phyloP scores from a whole-genome alignment of 148 eudicot species.

The Vaccinium macrocarpon region DNA sequence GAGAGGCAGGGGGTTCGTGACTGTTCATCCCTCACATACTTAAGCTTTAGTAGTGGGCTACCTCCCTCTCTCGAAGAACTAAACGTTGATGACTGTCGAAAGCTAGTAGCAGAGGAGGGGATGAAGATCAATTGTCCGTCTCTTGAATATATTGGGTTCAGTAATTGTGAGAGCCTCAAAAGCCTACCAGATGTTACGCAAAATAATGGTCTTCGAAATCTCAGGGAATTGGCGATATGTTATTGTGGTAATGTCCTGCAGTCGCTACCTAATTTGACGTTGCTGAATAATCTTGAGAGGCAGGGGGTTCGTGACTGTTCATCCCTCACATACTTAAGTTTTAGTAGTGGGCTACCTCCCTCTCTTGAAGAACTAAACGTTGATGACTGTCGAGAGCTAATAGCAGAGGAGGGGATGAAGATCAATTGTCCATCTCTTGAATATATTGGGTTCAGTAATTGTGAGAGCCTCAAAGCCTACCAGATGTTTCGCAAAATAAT shows the following conservation, averaged over 20 bases:
- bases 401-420: neutral
- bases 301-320: rapidly evolving
- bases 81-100: rapidly evolving
- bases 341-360: neutral
- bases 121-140: neutral
- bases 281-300: neutral
- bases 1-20: rapidly evolving
- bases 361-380: neutral
- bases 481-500: neutral
- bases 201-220: too few species aligned
- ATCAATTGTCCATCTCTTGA: conserved; percentile 1
- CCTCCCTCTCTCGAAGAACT: neutral
- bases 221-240: too few species aligned
- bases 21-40: neutral
- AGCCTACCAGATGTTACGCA: too few species aligned
- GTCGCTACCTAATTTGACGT: neutral
- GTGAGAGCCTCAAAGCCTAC: neutral
- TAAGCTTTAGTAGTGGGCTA: neutral
- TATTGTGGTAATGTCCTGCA: neutral
- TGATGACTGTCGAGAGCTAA: neutral
- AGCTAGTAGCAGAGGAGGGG: neutral
- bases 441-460: rapidly evolving
- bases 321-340: neutral
- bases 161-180: too few species aligned
- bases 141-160: too few species aligned